phyloP scores from a whole-genome alignment of 2,329 filamentous ascomycete genomes.

The Apiospora aurea region DNA sequence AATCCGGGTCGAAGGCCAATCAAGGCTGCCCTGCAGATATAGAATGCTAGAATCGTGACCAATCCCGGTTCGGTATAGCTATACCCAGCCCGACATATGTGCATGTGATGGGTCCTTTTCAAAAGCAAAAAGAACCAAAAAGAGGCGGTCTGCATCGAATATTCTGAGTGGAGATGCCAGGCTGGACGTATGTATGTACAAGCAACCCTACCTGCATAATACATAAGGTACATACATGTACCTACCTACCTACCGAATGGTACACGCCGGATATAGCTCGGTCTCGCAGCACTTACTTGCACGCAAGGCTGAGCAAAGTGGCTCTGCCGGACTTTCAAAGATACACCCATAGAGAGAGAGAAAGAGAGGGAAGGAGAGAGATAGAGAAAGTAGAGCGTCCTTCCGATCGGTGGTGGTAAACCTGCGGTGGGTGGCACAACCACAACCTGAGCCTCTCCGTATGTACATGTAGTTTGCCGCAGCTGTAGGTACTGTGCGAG shows the following conservation, averaged over 20 bases:
- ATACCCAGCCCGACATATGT: neutral
- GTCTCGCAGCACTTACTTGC: neutral
- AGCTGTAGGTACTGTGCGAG: slow-evolving; percentile 5
- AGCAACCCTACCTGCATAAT: neutral
- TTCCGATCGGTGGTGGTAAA: neutral
- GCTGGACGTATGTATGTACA: slow-evolving; percentile 7
- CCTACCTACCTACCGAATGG: neutral
- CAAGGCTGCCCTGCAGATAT: neutral
- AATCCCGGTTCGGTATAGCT: neutral
- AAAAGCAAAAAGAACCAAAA: neutral
- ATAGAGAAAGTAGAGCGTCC: neutral
- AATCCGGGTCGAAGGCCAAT: slow-evolving; percentile 1
- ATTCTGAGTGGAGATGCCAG: slow-evolving; percentile 13
- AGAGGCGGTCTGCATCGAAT: slow-evolving; percentile 8
- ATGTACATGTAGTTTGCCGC: neutral
- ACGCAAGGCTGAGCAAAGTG: neutral
- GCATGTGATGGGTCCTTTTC: neutral
- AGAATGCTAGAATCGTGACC: neutral
- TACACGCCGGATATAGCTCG: neutral
- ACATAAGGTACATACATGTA: neutral
- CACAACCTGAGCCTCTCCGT: neutral
- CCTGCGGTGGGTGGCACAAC: neutral
- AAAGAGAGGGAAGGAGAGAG: neutral
- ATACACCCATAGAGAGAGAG: neutral
- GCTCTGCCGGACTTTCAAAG: neutral